Conservation (phyloP, 371 early-diverging fungal species). For the Lichtheimia hyalospora region DNA sequence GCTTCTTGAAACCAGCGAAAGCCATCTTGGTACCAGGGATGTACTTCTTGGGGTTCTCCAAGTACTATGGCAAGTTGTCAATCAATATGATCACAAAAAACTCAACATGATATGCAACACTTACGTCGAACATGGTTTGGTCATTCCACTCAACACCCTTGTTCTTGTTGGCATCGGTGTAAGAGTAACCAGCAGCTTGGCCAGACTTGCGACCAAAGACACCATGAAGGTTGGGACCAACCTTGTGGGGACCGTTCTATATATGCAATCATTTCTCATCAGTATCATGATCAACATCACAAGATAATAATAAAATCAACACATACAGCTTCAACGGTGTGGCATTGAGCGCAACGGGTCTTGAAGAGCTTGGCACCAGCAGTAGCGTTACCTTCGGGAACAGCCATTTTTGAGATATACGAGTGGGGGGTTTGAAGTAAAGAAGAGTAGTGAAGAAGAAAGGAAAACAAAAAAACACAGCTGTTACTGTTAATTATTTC, state of each 20-base stretch:
- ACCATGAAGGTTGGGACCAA: slow-evolving; percentile 95
- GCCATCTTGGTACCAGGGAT: slow-evolving; percentile 98
- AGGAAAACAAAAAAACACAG: slow-evolving; percentile 15
- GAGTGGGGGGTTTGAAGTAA: slow-evolving; percentile 4
- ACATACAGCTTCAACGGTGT: slow-evolving; percentile 86
- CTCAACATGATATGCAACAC: background rate
- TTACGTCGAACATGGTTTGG: slow-evolving; percentile 73
- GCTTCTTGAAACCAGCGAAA: slow-evolving; percentile 97
- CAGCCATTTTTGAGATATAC: slow-evolving; percentile 10
- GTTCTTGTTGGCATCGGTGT: slow-evolving; percentile 93
- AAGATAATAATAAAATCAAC: background rate
- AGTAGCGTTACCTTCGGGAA: slow-evolving; percentile 36
- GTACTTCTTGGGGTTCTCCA: slow-evolving; percentile 97
- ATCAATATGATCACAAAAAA: background rate
- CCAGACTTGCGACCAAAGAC: slow-evolving; percentile 91
- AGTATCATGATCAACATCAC: background rate
- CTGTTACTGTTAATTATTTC: too few relatives aligned
- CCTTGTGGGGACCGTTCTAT: slow-evolving; percentile 87
- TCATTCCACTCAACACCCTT: slow-evolving; percentile 87
- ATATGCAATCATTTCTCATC: too few relatives aligned
- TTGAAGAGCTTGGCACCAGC: slow-evolving; percentile 97
- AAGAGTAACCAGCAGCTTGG: slow-evolving; percentile 81
- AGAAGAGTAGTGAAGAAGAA: slow-evolving; percentile 7
- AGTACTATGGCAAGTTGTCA: slow-evolving; percentile 40
- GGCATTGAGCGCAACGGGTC: slow-evolving; percentile 98